A percentile compares a stretch with the other conserved stretches of the same genome.
These are phyloP conservation scores for Metschnikowia baotianmanensis DNA, from an alignment of 805 yeast species.

Conservation along the genomic window DNA sequence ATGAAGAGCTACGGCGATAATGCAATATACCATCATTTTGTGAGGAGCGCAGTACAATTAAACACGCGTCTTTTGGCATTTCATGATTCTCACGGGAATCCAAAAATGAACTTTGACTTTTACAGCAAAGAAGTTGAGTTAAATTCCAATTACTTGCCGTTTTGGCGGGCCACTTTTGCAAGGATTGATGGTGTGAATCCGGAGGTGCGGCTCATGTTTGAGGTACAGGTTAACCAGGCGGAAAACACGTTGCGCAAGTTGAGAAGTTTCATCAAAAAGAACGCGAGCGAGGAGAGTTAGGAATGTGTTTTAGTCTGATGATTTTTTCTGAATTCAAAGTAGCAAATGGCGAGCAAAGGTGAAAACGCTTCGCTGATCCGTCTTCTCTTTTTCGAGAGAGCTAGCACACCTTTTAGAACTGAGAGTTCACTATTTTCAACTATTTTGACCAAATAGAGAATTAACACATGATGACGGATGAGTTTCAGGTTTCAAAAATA, in stretches of 20 bases:
- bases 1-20: neutral
- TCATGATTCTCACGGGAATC: neutral
- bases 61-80: neutral
- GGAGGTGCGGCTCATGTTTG: neutral
- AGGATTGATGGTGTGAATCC: neutral
- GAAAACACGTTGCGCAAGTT: neutral
- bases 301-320: no score
- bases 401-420: no score
- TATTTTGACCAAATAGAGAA: no score
- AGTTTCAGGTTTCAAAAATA: no score
- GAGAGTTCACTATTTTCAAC: no score
- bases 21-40: neutral
- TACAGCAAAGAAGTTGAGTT: neutral
- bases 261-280: neutral
- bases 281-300: no score
- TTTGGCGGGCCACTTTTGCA: constrained; percentile 1
- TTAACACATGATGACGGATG: no score
- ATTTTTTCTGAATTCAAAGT: no score
- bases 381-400: no score
- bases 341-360: no score
- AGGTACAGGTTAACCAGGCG: neutral
- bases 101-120: neutral
- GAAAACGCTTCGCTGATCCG: no score
- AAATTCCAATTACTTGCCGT: neutral
- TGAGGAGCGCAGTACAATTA: neutral